Evolutionary conservation across 345 rosid species (phyloP), one percentile per base, ranked within the genome.

Genomic region (Eucalyptus curtisii): DNA sequence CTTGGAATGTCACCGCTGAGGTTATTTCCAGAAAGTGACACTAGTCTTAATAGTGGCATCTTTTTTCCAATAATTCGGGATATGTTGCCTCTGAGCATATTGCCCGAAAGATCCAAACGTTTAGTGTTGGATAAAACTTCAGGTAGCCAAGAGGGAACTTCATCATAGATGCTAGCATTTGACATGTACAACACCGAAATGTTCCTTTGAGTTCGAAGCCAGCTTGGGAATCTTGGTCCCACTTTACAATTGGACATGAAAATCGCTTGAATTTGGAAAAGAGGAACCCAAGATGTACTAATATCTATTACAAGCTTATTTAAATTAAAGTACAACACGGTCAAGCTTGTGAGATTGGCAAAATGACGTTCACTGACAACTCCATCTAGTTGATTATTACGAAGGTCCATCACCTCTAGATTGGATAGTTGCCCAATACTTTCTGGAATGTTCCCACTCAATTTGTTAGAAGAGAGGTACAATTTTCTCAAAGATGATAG

Each of bases 321-420:
- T 0, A 52, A 49, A 10, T 17, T 0, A n/a, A 49, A 15, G 5
- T 16, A 11, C 13, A 85, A 30, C 20, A 3, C 0, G 6, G 2
- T 42, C 87, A 89, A 88, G 30, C 87, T 90, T 0, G 89, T 50
- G 68, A 92, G 87, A 80, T 90, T 92, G 10, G 87, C 87, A 22
- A 92, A 90, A 33, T 89, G 92, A 30, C 6, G 59, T 47, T 90
- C 93, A 30, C 49, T 86, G 11, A 90, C 90, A 22, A 53, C 86
- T 68, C 92, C 92, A 15, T 89, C 44, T 4, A 90, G 9, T 31
- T 9, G 7, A 87, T 92, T 92, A 19, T 88, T 19, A 79, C 59
- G 13, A 22, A 91, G 2, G 76, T 84, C 81, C 57, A 89, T 3
- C 47, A 7, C 49, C 19, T 68, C 71, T 45, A 92, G 57, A 15